Base-by-base conservation (phyloP, 2,329 filamentous ascomycete genomes). In the Xylaria sp. region DNA sequence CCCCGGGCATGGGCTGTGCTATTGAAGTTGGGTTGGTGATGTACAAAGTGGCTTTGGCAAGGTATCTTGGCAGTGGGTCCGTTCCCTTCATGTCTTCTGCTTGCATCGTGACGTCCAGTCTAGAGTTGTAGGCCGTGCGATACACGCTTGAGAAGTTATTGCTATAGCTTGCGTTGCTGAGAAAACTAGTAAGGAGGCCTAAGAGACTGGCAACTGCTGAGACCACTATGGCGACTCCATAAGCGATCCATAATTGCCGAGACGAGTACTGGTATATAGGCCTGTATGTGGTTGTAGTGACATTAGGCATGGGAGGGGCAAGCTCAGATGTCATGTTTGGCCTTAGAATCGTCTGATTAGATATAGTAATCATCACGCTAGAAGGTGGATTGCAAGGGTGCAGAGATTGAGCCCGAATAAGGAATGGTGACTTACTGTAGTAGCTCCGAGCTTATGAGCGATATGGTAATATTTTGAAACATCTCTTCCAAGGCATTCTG, bases 41-140 rank as follows among this genome's bases (percentile, higher is more conserved):
- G n/a, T n/a, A n/a, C n/a, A n/a, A n/a, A n/a, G n/a, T n/a, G n/a
- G n/a, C n/a, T 35, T 35, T 35, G 13, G 7, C 31, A 7, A 57
- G 35, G 17, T 57, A 48, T 19, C 25, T 33, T n/a, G 54, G 54
- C 25, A 49, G n/a, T n/a, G 54, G 54, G 21, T 41, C 35, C 5
- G 33, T 31, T 33, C 19, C 54, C 3, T 49, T 41, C 43, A 41
- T 41, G 23, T 57, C 54, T 41, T 57, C 33, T 11, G 10, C 13
- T 21, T 40, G 54, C 15, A 57, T 57, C 2, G 4, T 21, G n/a
- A 49, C 19, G 23, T 17, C 13, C 3, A 49, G 35, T 3, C 2
- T 37, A 19, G 54, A 5, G 21, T 21, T 9, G 13, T 57, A 25
- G 4, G 54, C 37, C 2, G 25, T 13, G 6, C 48, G 48, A 4